Evolutionary conservation across 2,329 filamentous ascomycete species (phyloP), one percentile per base, ranked within the genome.

Genomic region (Penicillium italicum): DNA sequence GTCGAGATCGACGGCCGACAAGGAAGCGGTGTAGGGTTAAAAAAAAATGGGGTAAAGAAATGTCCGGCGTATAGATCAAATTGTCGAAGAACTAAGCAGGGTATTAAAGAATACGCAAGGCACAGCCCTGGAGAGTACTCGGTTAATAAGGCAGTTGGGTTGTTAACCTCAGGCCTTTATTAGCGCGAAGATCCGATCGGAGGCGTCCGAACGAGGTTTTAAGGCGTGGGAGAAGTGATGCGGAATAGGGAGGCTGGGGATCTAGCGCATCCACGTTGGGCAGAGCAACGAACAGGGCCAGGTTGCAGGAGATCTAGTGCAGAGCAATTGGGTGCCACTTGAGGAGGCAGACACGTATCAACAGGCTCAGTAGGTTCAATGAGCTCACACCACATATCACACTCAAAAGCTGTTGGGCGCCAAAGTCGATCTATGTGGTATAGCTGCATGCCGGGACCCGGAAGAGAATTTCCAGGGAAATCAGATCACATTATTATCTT

Each of bases 331-430:
- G 62, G 56, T 63, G 61, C 47, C 45, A 60, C 60, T 62, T 59
- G 56, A 55, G 55, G 44, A 59, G 53, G 51, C 57, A 58, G 58
- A 56, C 57, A 48, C 62, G 59, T 63, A 64, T 63, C 57, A 58
- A 45, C 9, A 11, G 31, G 5, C 31, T 53, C 34, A 38, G 51
- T 36, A 30, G 38, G 30, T 47, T 42, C 20, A 37, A 61, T 61
- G 51, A 58, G 58, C 52, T 61, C 58, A 50, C 50, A 54, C 54
- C 55, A 49, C 53, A 55, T 50, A 47, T 30, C 45, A 51, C 51
- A 42, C 26, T 24, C n/a, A 12, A 37, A 33, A 40, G 37, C 5
- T 53, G 56, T 62, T 61, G 60, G 60, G 60, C 58, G 56, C 51
- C 34, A 58, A 56, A 55, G 56, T 43, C 43, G 62, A 63, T 65